These are phyloP conservation scores for Pseudomassariella vexata DNA, from an alignment of 2,329 filamentous ascomycete genomes.

Conservation along the genomic window DNA sequence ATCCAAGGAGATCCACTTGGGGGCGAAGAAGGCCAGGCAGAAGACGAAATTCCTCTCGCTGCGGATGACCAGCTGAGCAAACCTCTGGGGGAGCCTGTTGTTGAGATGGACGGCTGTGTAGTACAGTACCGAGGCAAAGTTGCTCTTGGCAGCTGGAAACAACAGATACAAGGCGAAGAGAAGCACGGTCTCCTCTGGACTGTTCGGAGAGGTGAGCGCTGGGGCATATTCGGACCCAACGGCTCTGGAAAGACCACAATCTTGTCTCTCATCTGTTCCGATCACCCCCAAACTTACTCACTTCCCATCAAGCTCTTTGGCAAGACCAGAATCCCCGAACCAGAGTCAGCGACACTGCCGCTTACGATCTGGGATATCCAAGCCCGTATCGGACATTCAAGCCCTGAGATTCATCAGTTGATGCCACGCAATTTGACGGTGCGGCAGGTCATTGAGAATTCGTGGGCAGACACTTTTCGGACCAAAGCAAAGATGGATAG, in stretches of 20 bases:
- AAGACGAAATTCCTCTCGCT: constrained; percentile 12
- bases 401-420: constrained; percentile 88
- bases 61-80: constrained; percentile 6
- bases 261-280: constrained; percentile 85
- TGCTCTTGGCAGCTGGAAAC: constrained; percentile 75
- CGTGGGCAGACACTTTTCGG: constrained; percentile 85
- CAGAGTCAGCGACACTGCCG: constrained; percentile 58
- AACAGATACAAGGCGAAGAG: constrained; percentile 43
- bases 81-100: constrained; percentile 58
- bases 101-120: constrained; percentile 81
- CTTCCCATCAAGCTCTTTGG: constrained; percentile 84
- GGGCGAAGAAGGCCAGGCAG: constrained; percentile 16
- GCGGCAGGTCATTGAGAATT: constrained; percentile 71
- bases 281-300: constrained; percentile 91
- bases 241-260: constrained; percentile 95
- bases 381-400: constrained; percentile 82
- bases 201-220: constrained; percentile 76
- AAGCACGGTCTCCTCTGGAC: constrained; percentile 72
- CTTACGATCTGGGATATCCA: constrained; percentile 94
- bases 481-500: constrained; percentile 59
- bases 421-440: constrained; percentile 76
- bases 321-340: constrained; percentile 69
- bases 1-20: constrained; percentile 30
- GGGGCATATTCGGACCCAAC: constrained; percentile 91
- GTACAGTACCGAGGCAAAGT: constrained; percentile 75